Evolutionary conservation across 371 early-diverging fungal genomes (phyloP).

Genomic region (Lichtheimia hyalospora): DNA sequence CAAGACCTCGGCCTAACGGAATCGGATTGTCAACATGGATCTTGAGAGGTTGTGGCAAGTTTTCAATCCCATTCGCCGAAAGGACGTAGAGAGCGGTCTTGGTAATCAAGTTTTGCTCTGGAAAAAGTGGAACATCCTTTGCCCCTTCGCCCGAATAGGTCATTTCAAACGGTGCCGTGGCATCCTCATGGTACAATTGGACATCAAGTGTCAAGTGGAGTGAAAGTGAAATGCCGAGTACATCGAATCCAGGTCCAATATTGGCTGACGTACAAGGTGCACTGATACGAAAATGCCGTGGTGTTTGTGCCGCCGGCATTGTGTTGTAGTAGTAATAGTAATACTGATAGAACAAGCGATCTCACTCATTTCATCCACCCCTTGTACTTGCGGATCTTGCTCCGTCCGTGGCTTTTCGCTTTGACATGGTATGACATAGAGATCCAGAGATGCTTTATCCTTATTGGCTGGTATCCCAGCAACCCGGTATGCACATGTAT

Average conservation of each 20-base stretch:
- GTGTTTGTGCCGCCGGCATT: slow-evolving; percentile 28
- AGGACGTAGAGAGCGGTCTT: slow-evolving; percentile 87
- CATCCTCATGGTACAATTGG: slow-evolving; percentile 20
- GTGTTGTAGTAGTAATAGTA: neutral
- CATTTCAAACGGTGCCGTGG: slow-evolving; percentile 46
- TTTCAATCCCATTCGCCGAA: slow-evolving; percentile 57
- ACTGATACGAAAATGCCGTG: slow-evolving; percentile 65
- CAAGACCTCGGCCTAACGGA: slow-evolving; percentile 94
- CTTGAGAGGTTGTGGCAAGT: slow-evolving; percentile 58
- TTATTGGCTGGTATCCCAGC: no score
- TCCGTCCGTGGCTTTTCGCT: slow-evolving; percentile 6
- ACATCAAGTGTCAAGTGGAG: slow-evolving; percentile 78
- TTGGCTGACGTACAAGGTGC: slow-evolving; percentile 96
- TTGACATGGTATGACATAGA: slow-evolving; percentile 5
- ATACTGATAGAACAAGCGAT: neutral
- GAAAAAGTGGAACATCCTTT: slow-evolving; percentile 76
- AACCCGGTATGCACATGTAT: no score
- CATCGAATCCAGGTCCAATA: slow-evolving; percentile 97
- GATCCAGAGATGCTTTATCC: neutral
- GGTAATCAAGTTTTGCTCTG: slow-evolving; percentile 87
- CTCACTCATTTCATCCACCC: no score
- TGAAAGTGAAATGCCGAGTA: slow-evolving; percentile 87
- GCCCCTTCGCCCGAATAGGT: slow-evolving; percentile 81
- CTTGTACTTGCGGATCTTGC: neutral
- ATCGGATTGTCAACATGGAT: slow-evolving; percentile 86